These are phyloP conservation scores for Chlamydomonas sp. DNA, from an alignment of 139 green algal genomes.

Conservation along the genomic window DNA sequence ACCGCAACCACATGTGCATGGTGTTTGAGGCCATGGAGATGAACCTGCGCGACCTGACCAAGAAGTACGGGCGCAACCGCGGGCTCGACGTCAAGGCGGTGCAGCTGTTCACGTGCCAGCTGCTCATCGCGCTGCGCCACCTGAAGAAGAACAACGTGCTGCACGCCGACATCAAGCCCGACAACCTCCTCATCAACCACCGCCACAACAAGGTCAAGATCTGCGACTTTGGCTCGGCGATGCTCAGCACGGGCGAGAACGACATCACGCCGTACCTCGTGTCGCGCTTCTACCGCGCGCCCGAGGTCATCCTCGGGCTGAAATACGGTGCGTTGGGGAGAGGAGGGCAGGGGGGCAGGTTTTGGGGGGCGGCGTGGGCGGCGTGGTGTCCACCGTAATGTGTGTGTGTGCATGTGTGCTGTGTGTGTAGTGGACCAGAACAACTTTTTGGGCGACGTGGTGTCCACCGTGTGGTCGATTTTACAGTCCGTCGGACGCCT, in stretches of 20 bases:
- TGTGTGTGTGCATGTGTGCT: no score
- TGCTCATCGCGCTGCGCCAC: constrained; percentile 90
- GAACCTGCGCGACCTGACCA: constrained; percentile 87
- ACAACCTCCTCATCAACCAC: constrained; percentile 97
- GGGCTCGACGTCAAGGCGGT: constrained; percentile 89
- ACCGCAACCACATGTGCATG: constrained; percentile 90
- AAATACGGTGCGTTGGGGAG: constrained; percentile 68
- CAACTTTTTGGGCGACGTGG: no score
- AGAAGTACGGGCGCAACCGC: constrained; percentile 93
- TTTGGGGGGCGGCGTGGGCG: no score
- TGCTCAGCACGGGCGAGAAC: constrained; percentile 85
- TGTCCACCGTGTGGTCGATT: no score
- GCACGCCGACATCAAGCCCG: constrained; percentile 99
- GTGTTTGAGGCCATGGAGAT: constrained; percentile 89
- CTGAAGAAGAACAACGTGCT: constrained; percentile 60
- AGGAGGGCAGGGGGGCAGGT: no score
- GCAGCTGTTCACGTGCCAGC: constrained; percentile 81
- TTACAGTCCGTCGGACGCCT: no score
- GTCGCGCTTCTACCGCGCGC: constrained; percentile 91
- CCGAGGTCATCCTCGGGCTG: constrained; percentile 93
- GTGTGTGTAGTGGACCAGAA: no score
- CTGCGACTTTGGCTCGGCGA: constrained; percentile 92
- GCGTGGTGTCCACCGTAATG: no score
- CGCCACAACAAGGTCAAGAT: constrained; percentile 60
- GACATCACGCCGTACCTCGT: constrained; percentile 96